Evolutionary conservation across 2,329 filamentous ascomycete species (phyloP), one percentile per base, ranked within the genome.

Genomic region (Exophiala sp.): DNA sequence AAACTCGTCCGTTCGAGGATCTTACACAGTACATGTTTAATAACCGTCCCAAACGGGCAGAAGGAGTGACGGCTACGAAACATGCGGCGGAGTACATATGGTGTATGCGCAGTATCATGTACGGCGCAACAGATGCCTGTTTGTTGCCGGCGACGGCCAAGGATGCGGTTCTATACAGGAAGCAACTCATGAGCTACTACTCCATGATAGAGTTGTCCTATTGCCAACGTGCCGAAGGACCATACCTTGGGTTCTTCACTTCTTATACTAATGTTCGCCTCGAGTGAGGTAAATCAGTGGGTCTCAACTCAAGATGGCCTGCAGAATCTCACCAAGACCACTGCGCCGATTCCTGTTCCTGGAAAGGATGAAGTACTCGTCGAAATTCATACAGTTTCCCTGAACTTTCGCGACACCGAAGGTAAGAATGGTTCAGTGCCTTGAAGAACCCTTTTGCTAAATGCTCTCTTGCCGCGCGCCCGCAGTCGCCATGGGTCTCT

Each of bases 351-450:
- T 50, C 77, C 76, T 0, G 56, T 62, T 0, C 74, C 77, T 0
- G 70, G 71, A 14, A 66, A 72, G 1, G 72, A 73, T 1, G 78
- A 83, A 53, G 61, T 79, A 3, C 73, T 90, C 24, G 81, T 90
- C 59, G 84, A 83, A 66, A 73, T 77, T 1, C 59, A 70, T 8
- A 70, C 68, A 4, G 73, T 71, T 1, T 72, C 71, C 9, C 62
- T 77, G 46, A 77, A 77, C 53, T 76, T 75, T 50, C 68, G 74
- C 14, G 74, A 77, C 35, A 58, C 75, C 4, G 65, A 75, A 50
- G 50, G 52, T 51, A 42, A 24, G 4, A 11, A 13, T 19, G 21
- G 10, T 7, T 6, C 13, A 18, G 5, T 35, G 6, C 5, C n/a
- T 35, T n/a, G 6, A n/a, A n/a, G 32, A 6, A n/a, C 5, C 32